Evolutionary conservation across 768 basidiomycete species (phyloP).

Genomic region (Holtermanniella nyarrowii): DNA sequence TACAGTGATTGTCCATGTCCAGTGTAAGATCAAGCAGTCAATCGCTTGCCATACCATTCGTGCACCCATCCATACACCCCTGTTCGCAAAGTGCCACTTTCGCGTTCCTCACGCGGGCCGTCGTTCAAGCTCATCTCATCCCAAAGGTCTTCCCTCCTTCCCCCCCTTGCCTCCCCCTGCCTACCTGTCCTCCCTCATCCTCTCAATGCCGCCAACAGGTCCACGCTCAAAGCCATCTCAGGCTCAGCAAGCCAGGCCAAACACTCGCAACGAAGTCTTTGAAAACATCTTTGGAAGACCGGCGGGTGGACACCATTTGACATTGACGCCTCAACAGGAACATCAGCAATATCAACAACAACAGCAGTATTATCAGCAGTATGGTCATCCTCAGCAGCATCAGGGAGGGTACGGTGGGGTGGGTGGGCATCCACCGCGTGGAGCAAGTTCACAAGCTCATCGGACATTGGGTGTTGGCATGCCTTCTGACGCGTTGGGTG

Average conservation of each 20-base stretch:
- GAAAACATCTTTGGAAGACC: conserved; percentile 40
- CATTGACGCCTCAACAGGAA: conserved; percentile 3
- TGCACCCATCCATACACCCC: background rate
- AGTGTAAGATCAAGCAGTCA: background rate
- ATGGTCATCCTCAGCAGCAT: background rate
- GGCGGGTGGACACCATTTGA: conserved; percentile 34
- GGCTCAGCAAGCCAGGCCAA: conserved; percentile 10
- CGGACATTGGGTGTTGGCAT: too few species aligned
- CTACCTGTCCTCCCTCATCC: too few species aligned
- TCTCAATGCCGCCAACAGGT: background rate
- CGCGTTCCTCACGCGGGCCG: too few species aligned
- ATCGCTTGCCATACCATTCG: background rate
- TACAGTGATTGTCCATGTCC: too few species aligned
- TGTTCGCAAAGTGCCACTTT: too few species aligned
- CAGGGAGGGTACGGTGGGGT: conserved; percentile 6
- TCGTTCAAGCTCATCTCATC: too few species aligned
- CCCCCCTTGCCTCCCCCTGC: too few species aligned
- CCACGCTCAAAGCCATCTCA: background rate
- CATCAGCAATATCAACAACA: conserved; percentile 1
- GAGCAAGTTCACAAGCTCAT: too few species aligned
- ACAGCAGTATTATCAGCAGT: background rate
- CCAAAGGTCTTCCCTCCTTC: too few species aligned
- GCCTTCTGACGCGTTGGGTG: too few species aligned
- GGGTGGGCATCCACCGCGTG: too few species aligned
- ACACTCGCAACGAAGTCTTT: conserved; percentile 34